Conservation (phyloP, 441 rosid species). For the Populus hybrid region DNA sequence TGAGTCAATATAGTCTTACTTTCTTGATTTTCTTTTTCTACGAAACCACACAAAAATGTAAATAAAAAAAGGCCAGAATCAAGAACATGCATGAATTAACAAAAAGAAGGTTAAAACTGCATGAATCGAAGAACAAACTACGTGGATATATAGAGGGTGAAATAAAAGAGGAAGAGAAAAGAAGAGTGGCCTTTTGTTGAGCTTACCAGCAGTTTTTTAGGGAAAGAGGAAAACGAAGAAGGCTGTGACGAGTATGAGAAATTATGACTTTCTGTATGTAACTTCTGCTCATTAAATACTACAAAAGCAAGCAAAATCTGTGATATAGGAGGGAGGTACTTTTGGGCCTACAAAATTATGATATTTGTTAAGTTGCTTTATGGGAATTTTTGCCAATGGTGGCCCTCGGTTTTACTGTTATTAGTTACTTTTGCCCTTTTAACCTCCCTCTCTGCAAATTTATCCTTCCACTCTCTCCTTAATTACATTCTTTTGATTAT, state of each 20-base stretch:
- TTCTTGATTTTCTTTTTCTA: not conserved
- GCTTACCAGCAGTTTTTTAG: slow-evolving; percentile 6
- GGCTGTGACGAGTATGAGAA: not conserved
- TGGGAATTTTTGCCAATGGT: not conserved
- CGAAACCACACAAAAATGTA: not conserved
- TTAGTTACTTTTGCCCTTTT: not conserved
- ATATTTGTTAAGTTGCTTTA: not conserved
- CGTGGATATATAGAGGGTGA: not conserved
- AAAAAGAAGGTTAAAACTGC: not conserved
- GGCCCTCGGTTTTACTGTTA: not conserved
- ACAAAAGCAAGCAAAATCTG: not conserved
- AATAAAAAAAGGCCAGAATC: not conserved
- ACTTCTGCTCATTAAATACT: not conserved
- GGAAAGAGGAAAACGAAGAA: not conserved
- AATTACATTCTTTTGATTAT: not conserved
- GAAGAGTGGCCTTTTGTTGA: not conserved
- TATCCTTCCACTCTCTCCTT: not conserved
- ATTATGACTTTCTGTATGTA: not conserved
- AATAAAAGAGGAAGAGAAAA: not conserved
- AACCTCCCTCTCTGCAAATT: not conserved
- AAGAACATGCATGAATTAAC: not conserved
- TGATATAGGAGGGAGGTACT: not conserved
- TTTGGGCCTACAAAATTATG: not conserved
- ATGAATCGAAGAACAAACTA: not conserved
- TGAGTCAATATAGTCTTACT: not conserved